A percentile compares a stretch with the other conserved stretches of the same genome.
phyloP scores from a whole-genome alignment of 2,329 filamentous ascomycete genomes.

The Ceratocystiopsis minuta region DNA sequence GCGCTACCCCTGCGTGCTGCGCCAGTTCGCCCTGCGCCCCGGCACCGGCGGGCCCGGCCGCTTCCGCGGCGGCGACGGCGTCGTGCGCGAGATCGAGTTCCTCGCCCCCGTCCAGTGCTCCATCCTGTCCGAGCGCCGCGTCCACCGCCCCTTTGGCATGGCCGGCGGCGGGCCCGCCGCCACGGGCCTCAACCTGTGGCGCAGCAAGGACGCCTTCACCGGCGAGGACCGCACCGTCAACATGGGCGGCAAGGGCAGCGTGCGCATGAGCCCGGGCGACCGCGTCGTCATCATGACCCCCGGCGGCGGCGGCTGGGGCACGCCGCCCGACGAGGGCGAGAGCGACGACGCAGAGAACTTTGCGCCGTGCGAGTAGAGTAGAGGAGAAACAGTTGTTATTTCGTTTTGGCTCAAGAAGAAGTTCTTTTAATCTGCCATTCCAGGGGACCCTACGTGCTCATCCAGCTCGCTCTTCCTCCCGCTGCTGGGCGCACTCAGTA shows the following conservation, averaged over 20 bases:
- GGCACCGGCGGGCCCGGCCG: constrained; percentile 16
- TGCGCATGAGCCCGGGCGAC: constrained; percentile 37
- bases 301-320: constrained; percentile 44
- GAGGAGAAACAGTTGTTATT: no score
- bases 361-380: no score
- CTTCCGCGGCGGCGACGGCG: constrained; percentile 18
- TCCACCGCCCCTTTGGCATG: constrained; percentile 19
- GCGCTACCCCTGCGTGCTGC: constrained; percentile 17
- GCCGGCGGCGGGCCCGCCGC: constrained; percentile 14
- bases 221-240: constrained; percentile 22
- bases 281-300: constrained; percentile 43
- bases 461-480: no score
- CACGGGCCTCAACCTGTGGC: constrained; percentile 8
- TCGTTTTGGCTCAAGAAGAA: no score
- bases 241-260: constrained; percentile 41
- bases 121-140: constrained; percentile 19
- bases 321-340: not conserved
- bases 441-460: no score
- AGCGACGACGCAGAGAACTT: no score
- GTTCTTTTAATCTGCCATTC: no score
- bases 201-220: constrained; percentile 3
- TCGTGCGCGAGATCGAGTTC: constrained; percentile 19
- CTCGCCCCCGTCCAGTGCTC: constrained; percentile 15
- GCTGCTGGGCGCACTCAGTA: no score
- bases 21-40: constrained; percentile 13